Base-by-base conservation (phyloP, 1,139 yeast species). In the Taphrina flavorubra region DNA sequence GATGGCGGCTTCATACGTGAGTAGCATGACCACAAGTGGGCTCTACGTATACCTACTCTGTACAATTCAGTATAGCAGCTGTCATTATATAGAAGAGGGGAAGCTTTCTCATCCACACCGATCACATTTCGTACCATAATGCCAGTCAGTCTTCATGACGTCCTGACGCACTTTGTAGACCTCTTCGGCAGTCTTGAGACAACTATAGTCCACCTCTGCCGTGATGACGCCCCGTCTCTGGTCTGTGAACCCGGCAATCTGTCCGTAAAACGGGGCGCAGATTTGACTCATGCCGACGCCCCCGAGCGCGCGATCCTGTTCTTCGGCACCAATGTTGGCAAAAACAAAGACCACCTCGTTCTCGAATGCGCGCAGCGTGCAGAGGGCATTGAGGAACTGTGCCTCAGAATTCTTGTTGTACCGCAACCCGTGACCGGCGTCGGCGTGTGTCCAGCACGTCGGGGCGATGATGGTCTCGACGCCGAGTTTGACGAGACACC, bases 301-400 rank as follows among this genome's bases (percentile, higher is more conserved):
- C 42, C 69, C 55, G 18, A 20, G 34, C 31, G 34, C 55, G 40
- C 44, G 14, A 46, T 53, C 51, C n/a, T 65, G 55, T 37, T 55
- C 40, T 10, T 31, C 46, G 51, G 57, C 74, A 16, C 72, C 74
- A 37, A 70, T 73, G 49, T 72, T 72, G 63, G 69, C 70, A 51
- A 70, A 72, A 16, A 71, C 71, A 16, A 72, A 58, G 14, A 64
- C 58, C 13, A 73, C 69, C 39, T 65, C 69, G 37, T 70, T 61
- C 56, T 72, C 74, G 47, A 71, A 72, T 8, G 74, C 74, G 8
- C 74, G 68, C 1, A 73, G 61, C 1, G 72, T 66, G 31, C 72
- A 64, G 14, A 68, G 65, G 11, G 69, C 57, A 31, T 67, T 49
- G 51, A 72, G 57, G 39, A 72, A 69, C 49, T 51, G 51, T 1